Base-by-base conservation (phyloP, 2,329 filamentous ascomycete genomes). In the Gaeumannomyces sp. region DNA sequence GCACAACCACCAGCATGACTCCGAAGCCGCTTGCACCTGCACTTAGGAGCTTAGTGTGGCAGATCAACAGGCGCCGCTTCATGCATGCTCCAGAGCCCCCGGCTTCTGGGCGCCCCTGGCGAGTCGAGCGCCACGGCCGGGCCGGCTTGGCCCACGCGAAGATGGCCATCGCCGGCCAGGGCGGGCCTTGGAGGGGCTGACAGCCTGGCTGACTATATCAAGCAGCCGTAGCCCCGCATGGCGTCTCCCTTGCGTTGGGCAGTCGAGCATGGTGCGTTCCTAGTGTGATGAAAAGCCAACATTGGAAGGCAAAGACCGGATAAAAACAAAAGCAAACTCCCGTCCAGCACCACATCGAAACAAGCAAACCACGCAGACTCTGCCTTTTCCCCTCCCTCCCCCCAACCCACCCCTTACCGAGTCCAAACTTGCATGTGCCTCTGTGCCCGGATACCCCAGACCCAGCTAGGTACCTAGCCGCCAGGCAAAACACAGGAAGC, bases 1-100 rank as follows among this genome's bases (percentile, higher is more conserved):
- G 38, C 60, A 64, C 56, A 38, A 64, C 63, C 62, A 63, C 35
- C 35, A 45, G 38, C 56, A 13, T 61, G 35, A 45, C 60, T 35
- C 35, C 60, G 33, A 61, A 61, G 45, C 64, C 79, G 78, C 76
- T 74, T 78, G 74, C 74, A 83, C 80, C 80, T 84, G 81, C 81
- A 81, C 81, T 83, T 84, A 83, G 79, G 80, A 81, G 82, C 79
- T 79, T 83, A 83, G 81, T 68, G 63, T 68, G 70, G 66, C 68
- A 67, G 69, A 67, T 69, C 45, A 14, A 67, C 69, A 67, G 69
- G 66, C 28, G 57, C 45, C 45, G 19, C 45, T 53, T 25, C 45
- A 53, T n/a, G 45, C 45, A 53, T 53, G 45, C 45, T n/a, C 22
- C 45, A n/a, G 45, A 5, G 45, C 22, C 45, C 45, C 22, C 22